A percentile compares a stretch with the other conserved stretches of the same genome.
Conservation (phyloP, 176 grass and related monocot genomes). For the Juncus effusus region DNA sequence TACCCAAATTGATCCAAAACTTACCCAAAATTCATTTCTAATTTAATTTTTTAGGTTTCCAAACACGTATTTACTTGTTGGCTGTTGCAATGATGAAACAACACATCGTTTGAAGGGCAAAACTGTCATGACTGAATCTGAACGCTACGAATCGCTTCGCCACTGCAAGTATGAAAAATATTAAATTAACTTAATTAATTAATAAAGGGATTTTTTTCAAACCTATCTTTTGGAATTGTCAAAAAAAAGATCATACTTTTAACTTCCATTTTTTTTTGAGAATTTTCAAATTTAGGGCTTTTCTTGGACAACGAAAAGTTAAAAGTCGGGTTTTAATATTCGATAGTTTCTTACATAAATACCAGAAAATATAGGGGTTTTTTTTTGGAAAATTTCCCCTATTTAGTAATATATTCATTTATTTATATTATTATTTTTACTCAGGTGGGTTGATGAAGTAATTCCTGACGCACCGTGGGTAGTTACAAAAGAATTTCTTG, state of each 20-base stretch:
- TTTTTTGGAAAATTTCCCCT: background rate
- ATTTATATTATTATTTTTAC: background rate
- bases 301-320: too few relatives aligned
- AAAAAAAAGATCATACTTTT: too few relatives aligned
- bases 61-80: constrained; percentile 85
- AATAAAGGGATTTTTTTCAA: too few relatives aligned
- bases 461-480: constrained; percentile 98
- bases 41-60: constrained; percentile 55
- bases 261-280: too few relatives aligned
- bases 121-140: constrained; percentile 89
- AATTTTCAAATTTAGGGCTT: too few relatives aligned
- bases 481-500: constrained; percentile 80
- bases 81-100: constrained; percentile 87
- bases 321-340: too few relatives aligned
- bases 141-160: constrained; percentile 91
- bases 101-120: constrained; percentile 84
- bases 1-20: too few relatives aligned
- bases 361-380: background rate
- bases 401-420: too few relatives aligned
- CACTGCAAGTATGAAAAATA: constrained; percentile 74
- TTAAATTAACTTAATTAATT: background rate
- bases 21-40: too few relatives aligned
- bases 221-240: too few relatives aligned
- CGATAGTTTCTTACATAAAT: too few relatives aligned
- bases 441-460: constrained; percentile 94